Evolutionary conservation across 2,329 filamentous ascomycete genomes (phyloP).

Genomic region (Blastomyces parvus): DNA sequence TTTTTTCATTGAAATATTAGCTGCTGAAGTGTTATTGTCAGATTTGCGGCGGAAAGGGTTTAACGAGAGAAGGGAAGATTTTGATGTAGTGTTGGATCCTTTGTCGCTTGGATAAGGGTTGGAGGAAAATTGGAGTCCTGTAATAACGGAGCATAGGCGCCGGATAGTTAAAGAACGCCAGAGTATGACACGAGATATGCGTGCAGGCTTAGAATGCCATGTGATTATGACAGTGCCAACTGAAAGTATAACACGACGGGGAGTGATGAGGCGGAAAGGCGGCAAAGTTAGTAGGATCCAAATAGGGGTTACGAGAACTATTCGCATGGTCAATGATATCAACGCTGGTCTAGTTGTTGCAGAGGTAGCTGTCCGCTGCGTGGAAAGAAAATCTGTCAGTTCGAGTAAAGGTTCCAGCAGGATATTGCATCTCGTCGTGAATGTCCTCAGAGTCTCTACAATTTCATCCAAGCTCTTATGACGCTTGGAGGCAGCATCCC

Average conservation of each 20-base stretch:
- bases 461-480: conserved; percentile 97
- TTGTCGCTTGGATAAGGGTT: conserved; percentile 5
- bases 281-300: conserved; percentile 79
- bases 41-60: conserved; percentile 32
- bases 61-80: conserved; percentile 22
- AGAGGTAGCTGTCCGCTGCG: conserved; percentile 78
- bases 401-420: conserved; percentile 79
- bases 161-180: conserved; percentile 79
- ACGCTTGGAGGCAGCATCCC: conserved; percentile 61
- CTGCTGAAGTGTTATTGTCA: conserved; percentile 35
- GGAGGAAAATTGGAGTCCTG: conserved; percentile 50
- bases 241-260: conserved; percentile 70
- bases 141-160: conserved; percentile 59
- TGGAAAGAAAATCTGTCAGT: conserved; percentile 87
- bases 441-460: conserved; percentile 80
- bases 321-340: conserved; percentile 79
- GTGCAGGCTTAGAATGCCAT: conserved; percentile 82
- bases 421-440: conserved; percentile 86
- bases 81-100: conserved; percentile 19
- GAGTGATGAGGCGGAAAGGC: conserved; percentile 75
- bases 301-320: conserved; percentile 75
- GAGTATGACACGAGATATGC: conserved; percentile 74
- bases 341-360: conserved; percentile 85
- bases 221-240: conserved; percentile 79
- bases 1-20: conserved; percentile 40